phyloP scores from a whole-genome alignment of 352 stramenopile genomes.

The Blastocystis sp. region DNA sequence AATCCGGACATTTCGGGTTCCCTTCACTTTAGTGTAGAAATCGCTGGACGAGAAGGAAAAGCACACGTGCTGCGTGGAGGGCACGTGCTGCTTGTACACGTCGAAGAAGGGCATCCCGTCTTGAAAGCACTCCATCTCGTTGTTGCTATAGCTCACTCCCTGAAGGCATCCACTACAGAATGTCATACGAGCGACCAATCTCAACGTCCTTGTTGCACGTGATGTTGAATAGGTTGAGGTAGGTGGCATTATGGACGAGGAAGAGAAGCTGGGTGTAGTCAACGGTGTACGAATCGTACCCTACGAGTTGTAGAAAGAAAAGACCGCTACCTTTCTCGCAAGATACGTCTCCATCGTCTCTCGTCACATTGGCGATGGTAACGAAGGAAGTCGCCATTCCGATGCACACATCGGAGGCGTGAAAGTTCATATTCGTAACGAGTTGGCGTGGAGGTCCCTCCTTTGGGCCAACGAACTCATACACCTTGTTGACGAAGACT shows the following conservation, averaged over 20 bases:
- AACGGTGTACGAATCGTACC: neutral
- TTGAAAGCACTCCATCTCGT: conserved; percentile 47
- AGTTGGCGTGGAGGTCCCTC: conserved; percentile 19
- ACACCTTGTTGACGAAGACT: conserved; percentile 55
- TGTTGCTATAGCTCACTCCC: neutral
- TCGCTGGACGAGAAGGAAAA: conserved; percentile 26
- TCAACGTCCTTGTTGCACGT: conserved; percentile 45
- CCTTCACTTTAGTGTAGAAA: conserved; percentile 33
- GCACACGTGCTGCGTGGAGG: conserved; percentile 15
- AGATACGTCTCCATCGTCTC: neutral
- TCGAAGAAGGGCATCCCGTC: conserved; percentile 51
- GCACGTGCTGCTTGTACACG: conserved; percentile 12
- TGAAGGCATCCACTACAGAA: neutral
- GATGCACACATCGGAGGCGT: conserved; percentile 37
- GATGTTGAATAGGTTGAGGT: conserved; percentile 57
- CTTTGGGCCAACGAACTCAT: conserved; percentile 22
- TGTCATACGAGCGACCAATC: conserved; percentile 25
- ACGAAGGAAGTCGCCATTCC: conserved; percentile 52
- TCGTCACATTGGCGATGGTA: conserved; percentile 29
- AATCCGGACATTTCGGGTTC: conserved; percentile 58
- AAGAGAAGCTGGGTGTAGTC: conserved; percentile 22
- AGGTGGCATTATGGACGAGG: conserved; percentile 30
- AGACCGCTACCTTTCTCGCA: conserved; percentile 27
- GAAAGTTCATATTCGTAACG: conserved; percentile 65
- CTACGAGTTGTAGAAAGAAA: neutral